Evolutionary conservation across 805 yeast species (phyloP).

Genomic region (Debaryomyces hansenii): DNA sequence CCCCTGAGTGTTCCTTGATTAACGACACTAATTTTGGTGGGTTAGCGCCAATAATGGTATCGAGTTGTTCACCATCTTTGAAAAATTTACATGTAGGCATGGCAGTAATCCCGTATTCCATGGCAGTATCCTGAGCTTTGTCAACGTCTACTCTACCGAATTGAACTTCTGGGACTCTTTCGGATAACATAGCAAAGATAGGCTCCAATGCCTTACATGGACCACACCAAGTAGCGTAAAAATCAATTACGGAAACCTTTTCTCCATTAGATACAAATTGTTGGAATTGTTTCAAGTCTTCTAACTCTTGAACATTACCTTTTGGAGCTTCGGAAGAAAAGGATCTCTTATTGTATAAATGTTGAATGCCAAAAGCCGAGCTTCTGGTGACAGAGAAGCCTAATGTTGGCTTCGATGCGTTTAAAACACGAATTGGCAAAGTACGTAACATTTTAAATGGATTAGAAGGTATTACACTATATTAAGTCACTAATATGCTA

Average conservation of each 20-base stretch:
- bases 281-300: conserved; percentile 25
- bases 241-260: conserved; percentile 37
- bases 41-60: conserved; percentile 67
- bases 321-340: conserved; percentile 2
- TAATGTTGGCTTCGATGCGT: background rate
- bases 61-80: conserved; percentile 58
- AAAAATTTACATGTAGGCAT: conserved; percentile 75
- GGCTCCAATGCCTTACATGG: conserved; percentile 46
- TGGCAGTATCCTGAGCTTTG: conserved; percentile 56
- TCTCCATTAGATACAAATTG: conserved; percentile 20
- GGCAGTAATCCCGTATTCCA: conserved; percentile 61
- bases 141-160: conserved; percentile 77
- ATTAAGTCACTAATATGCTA: too few relatives aligned
- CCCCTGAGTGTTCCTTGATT: conserved; percentile 28
- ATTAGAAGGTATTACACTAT: too few relatives aligned
- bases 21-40: conserved; percentile 34
- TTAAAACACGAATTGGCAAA: background rate
- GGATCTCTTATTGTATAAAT: background rate
- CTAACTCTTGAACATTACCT: conserved; percentile 27
- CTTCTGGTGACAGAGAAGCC: background rate
- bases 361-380: background rate
- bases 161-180: conserved; percentile 46
- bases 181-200: conserved; percentile 32
- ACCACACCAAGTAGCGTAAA: conserved; percentile 48
- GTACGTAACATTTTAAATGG: conserved; percentile 4